Evolutionary conservation across 2,329 filamentous ascomycete genomes (phyloP), one percentile per base, ranked within the genome.

Genomic region (Teratosphaeria epicoccoides): DNA sequence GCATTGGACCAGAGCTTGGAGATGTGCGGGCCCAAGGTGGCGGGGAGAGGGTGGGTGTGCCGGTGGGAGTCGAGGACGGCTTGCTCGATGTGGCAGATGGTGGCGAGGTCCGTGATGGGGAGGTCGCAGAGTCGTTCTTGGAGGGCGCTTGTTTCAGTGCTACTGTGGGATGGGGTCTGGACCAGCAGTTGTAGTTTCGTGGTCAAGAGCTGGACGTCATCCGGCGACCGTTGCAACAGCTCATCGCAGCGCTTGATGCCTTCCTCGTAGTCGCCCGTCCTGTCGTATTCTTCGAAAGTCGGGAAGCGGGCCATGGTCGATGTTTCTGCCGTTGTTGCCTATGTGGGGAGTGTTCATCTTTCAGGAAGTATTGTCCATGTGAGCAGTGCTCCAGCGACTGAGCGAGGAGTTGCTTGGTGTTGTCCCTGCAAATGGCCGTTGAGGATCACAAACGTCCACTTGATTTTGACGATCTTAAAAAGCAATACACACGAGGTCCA

Each of bases 181-280:
- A 40, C 59, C 6, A 63, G 49, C 10, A 68, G 56, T 50, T 61
- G 62, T 40, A 65, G 53, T 52, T 68, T 68, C 33, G 60, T 63
- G 26, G 58, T 61, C 17, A 67, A 52, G 12, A 68, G 56, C 24
- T 57, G 55, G 7, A 61, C 47, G 49, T 67, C 60, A 10, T 61
- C 57, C 1, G 65, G 61, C 11, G 55, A 60, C 40, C 61, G 64
- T 26, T 57, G 60, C 23, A 68, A 52, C 1, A 67, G 53, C 11
- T 65, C 61, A 49, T 67, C 59, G 47, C 64, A 66, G 40, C 63
- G 63, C 26, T 61, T 55, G 47, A 67, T 58, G 45, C 66, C 66
- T 25, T 66, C 63, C 17, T 49, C 51, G 46, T 59, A 64, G 37
- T 62, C 63, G 25, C 60, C 58, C 4, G 53, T 52, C 48, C 55